Evolutionary conservation across 768 basidiomycete species (phyloP).

Genomic region (Rossbeevera mucosa): DNA sequence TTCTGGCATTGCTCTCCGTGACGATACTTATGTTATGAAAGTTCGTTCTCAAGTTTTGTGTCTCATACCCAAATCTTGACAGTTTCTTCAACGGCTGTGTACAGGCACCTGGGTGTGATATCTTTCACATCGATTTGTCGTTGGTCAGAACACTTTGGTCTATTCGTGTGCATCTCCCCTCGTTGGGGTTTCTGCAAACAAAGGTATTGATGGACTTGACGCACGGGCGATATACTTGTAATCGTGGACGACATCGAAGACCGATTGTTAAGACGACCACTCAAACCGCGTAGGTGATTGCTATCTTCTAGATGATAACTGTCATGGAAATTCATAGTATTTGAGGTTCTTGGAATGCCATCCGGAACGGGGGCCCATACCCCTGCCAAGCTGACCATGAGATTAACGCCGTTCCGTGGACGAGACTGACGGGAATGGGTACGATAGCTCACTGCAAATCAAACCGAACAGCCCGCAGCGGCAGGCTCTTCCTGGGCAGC

Average conservation of each 20-base stretch:
- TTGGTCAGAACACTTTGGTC: constrained; percentile 50
- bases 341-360: background rate
- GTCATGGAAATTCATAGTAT: background rate
- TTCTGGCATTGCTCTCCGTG: constrained; percentile 4
- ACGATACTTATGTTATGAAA: background rate
- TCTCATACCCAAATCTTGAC: constrained; percentile 41
- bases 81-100: constrained; percentile 34
- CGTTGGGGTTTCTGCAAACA: background rate
- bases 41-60: background rate
- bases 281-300: background rate
- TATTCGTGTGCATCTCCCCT: constrained; percentile 44
- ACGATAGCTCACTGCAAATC: no score
- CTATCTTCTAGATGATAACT: background rate
- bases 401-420: background rate
- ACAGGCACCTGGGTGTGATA: constrained; percentile 57
- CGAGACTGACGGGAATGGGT: no score
- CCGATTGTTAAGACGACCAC: background rate
- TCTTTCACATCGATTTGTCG: constrained; percentile 53
- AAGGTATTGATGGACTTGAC: background rate
- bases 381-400: background rate
- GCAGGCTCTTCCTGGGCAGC: no score
- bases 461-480: no score
- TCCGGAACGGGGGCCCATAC: background rate
- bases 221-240: background rate
- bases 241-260: background rate